Conservation (phyloP, 306 rosid genomes). For the Trifolium repens region DNA sequence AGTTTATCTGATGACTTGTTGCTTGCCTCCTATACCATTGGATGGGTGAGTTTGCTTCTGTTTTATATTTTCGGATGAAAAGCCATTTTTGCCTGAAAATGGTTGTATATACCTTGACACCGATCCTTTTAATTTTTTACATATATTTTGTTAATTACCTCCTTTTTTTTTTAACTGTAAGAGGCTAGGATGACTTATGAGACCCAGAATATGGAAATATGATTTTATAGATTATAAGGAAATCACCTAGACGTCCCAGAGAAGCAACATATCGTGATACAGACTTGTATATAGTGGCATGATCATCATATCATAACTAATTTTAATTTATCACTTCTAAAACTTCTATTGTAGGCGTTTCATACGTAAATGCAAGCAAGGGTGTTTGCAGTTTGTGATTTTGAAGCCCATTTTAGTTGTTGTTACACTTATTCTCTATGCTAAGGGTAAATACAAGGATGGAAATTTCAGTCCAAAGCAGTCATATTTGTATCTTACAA, state of each 20-base stretch:
- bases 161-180: not conserved
- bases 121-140: constrained; percentile 4
- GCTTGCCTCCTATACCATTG: constrained; percentile 84
- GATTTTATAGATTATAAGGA: constrained; percentile 11
- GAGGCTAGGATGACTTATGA: constrained; percentile 24
- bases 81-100: constrained; percentile 15
- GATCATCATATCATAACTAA: constrained; percentile 31
- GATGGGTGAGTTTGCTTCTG: constrained; percentile 85
- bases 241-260: constrained; percentile 15
- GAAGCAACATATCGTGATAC: constrained; percentile 31
- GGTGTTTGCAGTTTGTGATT: constrained; percentile 95
- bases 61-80: constrained; percentile 32
- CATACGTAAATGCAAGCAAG: constrained; percentile 98
- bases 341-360: constrained; percentile 79
- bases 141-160: constrained; percentile 2
- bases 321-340: constrained; percentile 33
- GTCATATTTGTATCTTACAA: constrained; percentile 91
- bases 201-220: constrained; percentile 3
- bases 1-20: constrained; percentile 82
- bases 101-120: constrained; percentile 1
- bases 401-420: constrained; percentile 91
- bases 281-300: constrained; percentile 15
- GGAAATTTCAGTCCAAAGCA: constrained; percentile 91
- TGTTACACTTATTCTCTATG: constrained; percentile 84
- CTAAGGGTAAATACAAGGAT: constrained; percentile 84